These are phyloP conservation scores for Aspergillus tamarii DNA, from an alignment of 2,329 filamentous ascomycete genomes.

Conservation along the genomic window DNA sequence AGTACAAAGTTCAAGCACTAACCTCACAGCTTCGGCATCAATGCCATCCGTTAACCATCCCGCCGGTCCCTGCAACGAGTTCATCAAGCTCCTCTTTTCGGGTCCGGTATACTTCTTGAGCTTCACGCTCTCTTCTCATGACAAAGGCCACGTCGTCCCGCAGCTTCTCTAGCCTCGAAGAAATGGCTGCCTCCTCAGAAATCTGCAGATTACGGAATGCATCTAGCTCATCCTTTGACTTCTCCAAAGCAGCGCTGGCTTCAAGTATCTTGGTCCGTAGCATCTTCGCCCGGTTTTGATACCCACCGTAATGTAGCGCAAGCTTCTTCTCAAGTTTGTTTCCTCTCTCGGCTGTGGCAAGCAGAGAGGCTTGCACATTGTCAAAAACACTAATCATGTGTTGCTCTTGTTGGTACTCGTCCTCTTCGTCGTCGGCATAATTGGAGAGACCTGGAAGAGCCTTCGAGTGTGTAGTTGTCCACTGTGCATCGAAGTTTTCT, in stretches of 20 bases:
- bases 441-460: constrained; percentile 75
- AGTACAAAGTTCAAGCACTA: constrained; percentile 14
- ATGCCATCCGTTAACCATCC: constrained; percentile 44
- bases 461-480: constrained; percentile 54
- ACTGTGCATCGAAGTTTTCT: constrained; percentile 55
- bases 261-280: constrained; percentile 78
- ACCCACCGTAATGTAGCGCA: constrained; percentile 82
- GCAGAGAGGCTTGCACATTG: constrained; percentile 72
- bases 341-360: constrained; percentile 74
- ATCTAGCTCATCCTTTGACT: constrained; percentile 71
- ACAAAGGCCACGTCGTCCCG: constrained; percentile 84
- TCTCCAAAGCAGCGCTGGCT: constrained; percentile 73
- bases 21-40: constrained; percentile 17
- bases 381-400: constrained; percentile 74
- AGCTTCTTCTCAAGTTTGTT: constrained; percentile 94
- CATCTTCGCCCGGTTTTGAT: constrained; percentile 81
- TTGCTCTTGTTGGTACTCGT: constrained; percentile 58
- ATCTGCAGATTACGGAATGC: constrained; percentile 76
- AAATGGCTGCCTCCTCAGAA: constrained; percentile 77
- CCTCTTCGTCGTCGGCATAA: constrained; percentile 76
- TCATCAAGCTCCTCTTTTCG: constrained; percentile 76
- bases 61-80: constrained; percentile 47
- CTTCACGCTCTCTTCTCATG: constrained; percentile 80
- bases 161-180: constrained; percentile 70
- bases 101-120: constrained; percentile 80